A percentile compares a stretch with the other conserved stretches of the same genome.
These are phyloP conservation scores for Aspergillus panamensis DNA, from an alignment of 495 filamentous ascomycete species.

Conservation along the genomic window DNA sequence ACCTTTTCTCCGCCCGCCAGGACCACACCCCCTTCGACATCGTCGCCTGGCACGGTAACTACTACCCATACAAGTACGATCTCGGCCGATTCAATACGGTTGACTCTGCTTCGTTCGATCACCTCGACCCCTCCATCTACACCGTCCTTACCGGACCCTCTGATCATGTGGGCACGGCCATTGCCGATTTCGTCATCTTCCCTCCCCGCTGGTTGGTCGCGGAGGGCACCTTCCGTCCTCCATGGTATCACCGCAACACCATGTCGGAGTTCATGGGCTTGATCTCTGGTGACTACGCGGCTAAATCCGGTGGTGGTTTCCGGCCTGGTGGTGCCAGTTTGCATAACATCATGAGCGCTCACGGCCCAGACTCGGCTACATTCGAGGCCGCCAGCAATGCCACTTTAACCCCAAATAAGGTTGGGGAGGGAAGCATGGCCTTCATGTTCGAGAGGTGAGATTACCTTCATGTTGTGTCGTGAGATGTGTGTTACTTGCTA, in stretches of 20 bases:
- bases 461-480: slow-evolving; percentile 18
- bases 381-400: slow-evolving; percentile 58
- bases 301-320: slow-evolving; percentile 61
- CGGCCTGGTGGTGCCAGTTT: slow-evolving; percentile 59
- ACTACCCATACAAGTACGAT: slow-evolving; percentile 87
- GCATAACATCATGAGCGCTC: slow-evolving; percentile 62
- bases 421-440: slow-evolving; percentile 61
- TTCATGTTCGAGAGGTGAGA: slow-evolving; percentile 64
- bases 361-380: slow-evolving; percentile 56
- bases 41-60: slow-evolving; percentile 74
- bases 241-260: slow-evolving; percentile 76
- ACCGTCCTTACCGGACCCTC: slow-evolving; percentile 76
- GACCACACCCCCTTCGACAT: slow-evolving; percentile 77
- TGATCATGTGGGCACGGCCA: slow-evolving; percentile 66
- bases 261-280: slow-evolving; percentile 67
- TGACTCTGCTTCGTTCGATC: slow-evolving; percentile 70
- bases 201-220: slow-evolving; percentile 76
- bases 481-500: not conserved
- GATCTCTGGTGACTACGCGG: slow-evolving; percentile 63
- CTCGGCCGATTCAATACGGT: slow-evolving; percentile 76
- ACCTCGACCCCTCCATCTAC: slow-evolving; percentile 79
- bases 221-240: slow-evolving; percentile 76
- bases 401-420: slow-evolving; percentile 54
- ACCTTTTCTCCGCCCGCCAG: slow-evolving; percentile 70
- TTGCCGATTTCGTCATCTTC: slow-evolving; percentile 83